A percentile compares a stretch with the other conserved stretches of the same genome.
phyloP scores from a whole-genome alignment of 2,329 filamentous ascomycete genomes.

The Cercospora nicotianae region DNA sequence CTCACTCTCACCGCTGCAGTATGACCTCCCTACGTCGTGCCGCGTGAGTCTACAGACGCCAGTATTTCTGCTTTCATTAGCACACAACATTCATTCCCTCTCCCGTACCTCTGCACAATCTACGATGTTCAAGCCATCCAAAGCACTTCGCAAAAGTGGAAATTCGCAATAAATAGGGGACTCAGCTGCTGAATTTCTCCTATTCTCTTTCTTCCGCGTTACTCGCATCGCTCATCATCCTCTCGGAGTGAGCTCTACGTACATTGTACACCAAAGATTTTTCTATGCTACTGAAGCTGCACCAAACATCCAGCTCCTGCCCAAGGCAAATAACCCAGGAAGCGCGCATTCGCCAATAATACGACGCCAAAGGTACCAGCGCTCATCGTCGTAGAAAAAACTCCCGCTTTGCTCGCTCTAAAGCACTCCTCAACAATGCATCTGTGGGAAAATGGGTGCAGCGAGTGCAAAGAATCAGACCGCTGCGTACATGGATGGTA shows the following conservation, averaged over 20 bases:
- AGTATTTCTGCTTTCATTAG: background rate
- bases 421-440: conserved; percentile 10
- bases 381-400: background rate
- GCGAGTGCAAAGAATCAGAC: conserved; percentile 11
- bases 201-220: background rate
- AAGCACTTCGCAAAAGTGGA: background rate
- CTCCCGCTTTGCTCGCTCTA: conserved; percentile 17
- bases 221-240: background rate
- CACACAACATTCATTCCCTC: background rate
- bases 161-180: background rate
- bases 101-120: background rate
- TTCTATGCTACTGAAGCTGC: conserved; percentile 4
- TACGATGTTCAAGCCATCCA: background rate
- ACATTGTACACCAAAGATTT: conserved; percentile 9
- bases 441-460: conserved; percentile 1
- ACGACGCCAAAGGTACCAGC: background rate
- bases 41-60: background rate
- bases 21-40: background rate
- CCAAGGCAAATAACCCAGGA: background rate
- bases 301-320: background rate
- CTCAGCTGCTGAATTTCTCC: background rate
- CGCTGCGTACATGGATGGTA: conserved; percentile 12
- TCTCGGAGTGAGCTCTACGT: background rate
- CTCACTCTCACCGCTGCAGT: background rate
- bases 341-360: background rate